These are phyloP conservation scores for Trichomonas tenax DNA, from an alignment of 208 protist genomes.

Conservation along the genomic window DNA sequence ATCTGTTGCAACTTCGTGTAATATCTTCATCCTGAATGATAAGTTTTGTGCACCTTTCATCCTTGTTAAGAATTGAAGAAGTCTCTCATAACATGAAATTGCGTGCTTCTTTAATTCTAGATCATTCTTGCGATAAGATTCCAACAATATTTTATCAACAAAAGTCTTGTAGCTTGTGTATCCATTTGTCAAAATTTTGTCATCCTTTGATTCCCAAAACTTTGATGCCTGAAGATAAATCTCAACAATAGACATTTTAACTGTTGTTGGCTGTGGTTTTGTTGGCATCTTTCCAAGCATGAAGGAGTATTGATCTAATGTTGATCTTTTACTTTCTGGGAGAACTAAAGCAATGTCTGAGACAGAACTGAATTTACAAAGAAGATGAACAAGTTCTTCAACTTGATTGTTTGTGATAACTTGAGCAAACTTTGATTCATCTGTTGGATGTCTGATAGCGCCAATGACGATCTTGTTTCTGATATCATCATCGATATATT, in stretches of 20 bases:
- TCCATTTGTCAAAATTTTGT: background rate
- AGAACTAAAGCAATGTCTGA: background rate
- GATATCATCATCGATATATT: background rate
- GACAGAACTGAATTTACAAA: background rate
- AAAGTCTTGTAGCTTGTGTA: background rate
- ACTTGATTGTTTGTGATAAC: background rate
- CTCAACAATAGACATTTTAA: background rate
- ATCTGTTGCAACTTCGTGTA: background rate
- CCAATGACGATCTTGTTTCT: background rate
- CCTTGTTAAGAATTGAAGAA: background rate
- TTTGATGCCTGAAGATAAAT: background rate
- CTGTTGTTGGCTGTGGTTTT: background rate
- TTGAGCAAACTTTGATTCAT: background rate
- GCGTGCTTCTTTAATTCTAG: background rate
- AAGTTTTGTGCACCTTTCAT: background rate
- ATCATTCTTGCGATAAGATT: background rate
- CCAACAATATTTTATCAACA: background rate
- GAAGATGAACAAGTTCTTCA: background rate
- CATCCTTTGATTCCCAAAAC: background rate
- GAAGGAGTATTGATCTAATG: background rate
- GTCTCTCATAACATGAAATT: background rate
- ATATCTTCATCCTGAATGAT: background rate
- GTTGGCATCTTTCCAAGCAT: background rate
- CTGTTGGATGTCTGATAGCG: background rate
- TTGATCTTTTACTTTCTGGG: background rate